Evolutionary conservation across 495 filamentous ascomycete species (phyloP), one percentile per base, ranked within the genome.

Genomic region (Annulohypoxylon bovei): DNA sequence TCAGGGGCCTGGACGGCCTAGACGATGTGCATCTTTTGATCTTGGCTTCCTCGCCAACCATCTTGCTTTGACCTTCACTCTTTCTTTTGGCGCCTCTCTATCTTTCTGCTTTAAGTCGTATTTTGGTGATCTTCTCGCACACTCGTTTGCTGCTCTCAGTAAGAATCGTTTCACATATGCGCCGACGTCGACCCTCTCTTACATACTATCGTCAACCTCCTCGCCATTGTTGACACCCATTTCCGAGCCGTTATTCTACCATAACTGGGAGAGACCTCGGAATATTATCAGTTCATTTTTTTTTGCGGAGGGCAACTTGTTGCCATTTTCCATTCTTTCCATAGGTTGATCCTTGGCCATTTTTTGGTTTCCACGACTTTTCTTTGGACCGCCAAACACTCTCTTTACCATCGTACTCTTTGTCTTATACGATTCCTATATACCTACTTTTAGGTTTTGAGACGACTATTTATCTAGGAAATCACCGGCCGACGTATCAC

Each of bases 331-430:
- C 53, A 59, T 84, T 85, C 82, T 74, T 81, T 80, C 81, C 82
- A 65, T 11, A 80, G 82, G 83, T 85, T 83, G 83, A 85, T 78
- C 82, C 83, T 85, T 76, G 81, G 81, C 80, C 76, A 40, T 66
- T 70, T 75, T 76, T 70, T 62, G 62, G 72, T 70, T 71, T 70
- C 52, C 65, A 64, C 61, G 60, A 63, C 57, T 62, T 68, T 71
- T 68, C 55, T 69, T 67, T 52, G 39, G 44, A 9, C 40, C 64
- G 55, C 56, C 37, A 57, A 3, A 66, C 53, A 30, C n/a, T 54
- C 59, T n/a, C 52, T 53, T 63, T 58, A 33, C 47, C 20, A 20
- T 73, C 46, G 30, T 30, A 22, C 54, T 58, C 42, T 55, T 66
- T 63, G 28, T 63, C 57, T 14, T 16, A 12, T 30, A 66, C 25